Base-by-base conservation (phyloP, 768 basidiomycete species). In the Rubroboletus pulcherrimus region DNA sequence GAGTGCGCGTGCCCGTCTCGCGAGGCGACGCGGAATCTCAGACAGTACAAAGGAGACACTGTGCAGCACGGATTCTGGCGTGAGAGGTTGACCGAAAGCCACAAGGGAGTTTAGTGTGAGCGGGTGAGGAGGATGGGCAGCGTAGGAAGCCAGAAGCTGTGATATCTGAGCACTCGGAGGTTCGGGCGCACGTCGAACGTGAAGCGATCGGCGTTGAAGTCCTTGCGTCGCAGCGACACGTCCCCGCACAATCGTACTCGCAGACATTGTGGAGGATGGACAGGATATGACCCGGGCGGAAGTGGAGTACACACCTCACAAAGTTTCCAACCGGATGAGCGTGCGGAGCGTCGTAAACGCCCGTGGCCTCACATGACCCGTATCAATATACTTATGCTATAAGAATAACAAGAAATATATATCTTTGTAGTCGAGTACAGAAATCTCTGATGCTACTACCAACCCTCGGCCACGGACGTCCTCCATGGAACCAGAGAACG, bases 11-110 rank as follows among this genome's bases (percentile, higher is more conserved):
- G 90, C 85, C 12, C 91, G 84, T 54, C 80, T 82, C 2, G 88
- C 89, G 33, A 93, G 78, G 49, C 90, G 78, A 19, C 85, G 78
- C 21, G 92, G 91, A 15, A 93, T 83, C 69, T 93, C 91, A 3
- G 83, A 78, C 14, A 89, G 78, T 0, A 83, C 84, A 69, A 87
- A 90, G 5, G 79, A 77, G 4, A 86, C 89, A n/a, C 90, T 92
- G 19, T 80, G 78, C 5, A 93, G 73, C 3, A 92, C 76, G 21
- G 89, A 91, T 24, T 83, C 78, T 15, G 83, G 73, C 0, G 85
- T 87, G 11, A 90, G 75, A 40, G 91, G 89, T 41, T 81, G 82
- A 26, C 87, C 90, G 64, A 86, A 87, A 15, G 89, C 87, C 12
- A 93, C 76, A 6, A 93, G 75, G 5, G 84, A 82, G 21, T 82